Evolutionary conservation across 2,329 filamentous ascomycete species (phyloP).

Genomic region (Alternaria hordeiaustralica): DNA sequence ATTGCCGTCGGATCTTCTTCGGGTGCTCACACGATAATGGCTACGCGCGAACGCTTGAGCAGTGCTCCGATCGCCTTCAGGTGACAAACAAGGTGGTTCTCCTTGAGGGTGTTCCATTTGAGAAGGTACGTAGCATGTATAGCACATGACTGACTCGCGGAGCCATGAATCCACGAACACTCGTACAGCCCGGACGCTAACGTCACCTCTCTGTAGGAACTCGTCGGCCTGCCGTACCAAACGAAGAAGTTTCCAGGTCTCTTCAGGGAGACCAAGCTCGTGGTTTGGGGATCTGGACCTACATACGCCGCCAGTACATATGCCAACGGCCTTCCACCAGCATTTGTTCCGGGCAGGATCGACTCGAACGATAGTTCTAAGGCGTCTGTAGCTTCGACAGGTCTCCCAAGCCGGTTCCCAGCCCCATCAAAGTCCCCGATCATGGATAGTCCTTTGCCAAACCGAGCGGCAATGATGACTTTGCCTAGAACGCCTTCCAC

Average conservation of each 20-base stretch:
- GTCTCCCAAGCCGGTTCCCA: constrained; percentile 37
- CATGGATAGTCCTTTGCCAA: constrained; percentile 28
- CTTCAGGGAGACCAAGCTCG: constrained; percentile 61
- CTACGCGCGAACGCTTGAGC: constrained; percentile 61
- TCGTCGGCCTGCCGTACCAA: constrained; percentile 58
- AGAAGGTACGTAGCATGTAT: constrained; percentile 39
- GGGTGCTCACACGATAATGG: constrained; percentile 65
- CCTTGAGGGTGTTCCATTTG: constrained; percentile 63
- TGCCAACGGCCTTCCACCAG: not conserved
- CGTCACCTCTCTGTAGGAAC: constrained; percentile 37
- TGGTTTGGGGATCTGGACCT: constrained; percentile 4
- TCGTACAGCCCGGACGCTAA: not conserved
- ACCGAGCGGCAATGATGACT: constrained; percentile 5
- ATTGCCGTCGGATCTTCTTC: constrained; percentile 66
- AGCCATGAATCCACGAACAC: too few relatives aligned
- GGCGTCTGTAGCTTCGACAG: constrained; percentile 26
- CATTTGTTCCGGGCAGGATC: not conserved
- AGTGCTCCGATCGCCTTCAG: constrained; percentile 54
- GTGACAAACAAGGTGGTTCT: constrained; percentile 60
- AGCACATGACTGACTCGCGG: too few relatives aligned
- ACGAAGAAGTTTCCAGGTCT: constrained; percentile 59
- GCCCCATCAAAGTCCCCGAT: constrained; percentile 23
- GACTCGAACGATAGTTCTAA: constrained; percentile 9
- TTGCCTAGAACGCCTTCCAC: constrained; percentile 37
- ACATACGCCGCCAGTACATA: not conserved